Conservation (phyloP, 192 early-diverging fungal genomes). For the Dimargaris cristalligena region DNA sequence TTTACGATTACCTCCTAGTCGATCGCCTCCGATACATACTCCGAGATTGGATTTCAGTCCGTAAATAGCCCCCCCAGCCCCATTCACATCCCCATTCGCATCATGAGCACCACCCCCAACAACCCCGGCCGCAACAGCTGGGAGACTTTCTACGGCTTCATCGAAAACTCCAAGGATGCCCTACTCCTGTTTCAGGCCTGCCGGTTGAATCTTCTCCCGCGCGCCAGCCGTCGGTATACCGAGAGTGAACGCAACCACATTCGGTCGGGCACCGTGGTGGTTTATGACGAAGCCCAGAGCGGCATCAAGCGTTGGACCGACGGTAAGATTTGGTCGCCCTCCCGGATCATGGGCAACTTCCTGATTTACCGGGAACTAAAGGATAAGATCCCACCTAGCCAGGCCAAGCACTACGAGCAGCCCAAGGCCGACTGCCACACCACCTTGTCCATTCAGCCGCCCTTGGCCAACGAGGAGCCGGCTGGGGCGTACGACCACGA, state of each 20-base stretch:
- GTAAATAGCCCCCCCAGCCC: too few relatives aligned
- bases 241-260: constrained; percentile 56
- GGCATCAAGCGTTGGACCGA: constrained; percentile 82
- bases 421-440: neutral
- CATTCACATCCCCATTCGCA: too few relatives aligned
- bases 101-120: neutral
- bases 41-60: too few relatives aligned
- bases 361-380: constrained; percentile 59
- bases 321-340: constrained; percentile 65
- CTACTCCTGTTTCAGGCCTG: constrained; percentile 66
- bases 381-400: constrained; percentile 30
- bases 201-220: constrained; percentile 43
- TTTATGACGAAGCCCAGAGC: constrained; percentile 72
- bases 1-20: too few relatives aligned
- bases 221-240: constrained; percentile 50
- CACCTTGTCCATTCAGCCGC: constrained; percentile 20
- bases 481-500: constrained; percentile 8
- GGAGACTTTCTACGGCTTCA: constrained; percentile 23
- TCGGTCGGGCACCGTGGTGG: constrained; percentile 58
- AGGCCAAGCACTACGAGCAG: neutral
- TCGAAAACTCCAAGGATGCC: constrained; percentile 60
- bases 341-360: constrained; percentile 65
- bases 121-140: neutral
- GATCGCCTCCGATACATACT: too few relatives aligned
- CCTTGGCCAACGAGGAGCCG: constrained; percentile 18